These are phyloP conservation scores for Aquilaria malaccensis DNA, from an alignment of 345 rosid genomes.

Conservation along the genomic window DNA sequence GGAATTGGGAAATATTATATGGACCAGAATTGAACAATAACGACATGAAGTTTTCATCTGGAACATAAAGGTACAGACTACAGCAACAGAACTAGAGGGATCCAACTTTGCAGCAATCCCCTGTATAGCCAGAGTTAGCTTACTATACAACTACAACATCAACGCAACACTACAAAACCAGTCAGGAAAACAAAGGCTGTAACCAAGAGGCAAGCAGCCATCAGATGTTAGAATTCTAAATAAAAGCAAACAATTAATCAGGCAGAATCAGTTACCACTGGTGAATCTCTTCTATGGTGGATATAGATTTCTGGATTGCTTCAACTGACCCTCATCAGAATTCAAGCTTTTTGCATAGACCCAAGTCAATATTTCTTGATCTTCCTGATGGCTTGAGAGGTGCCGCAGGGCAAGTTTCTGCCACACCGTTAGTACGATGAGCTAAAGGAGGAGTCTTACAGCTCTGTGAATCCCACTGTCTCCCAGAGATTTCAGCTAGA, in stretches of 20 bases:
- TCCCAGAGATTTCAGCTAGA: slow-evolving; percentile 19
- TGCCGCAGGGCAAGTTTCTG: slow-evolving; percentile 56
- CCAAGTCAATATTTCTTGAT: slow-evolving; percentile 35
- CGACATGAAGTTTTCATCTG: too few species aligned
- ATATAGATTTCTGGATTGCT: background rate
- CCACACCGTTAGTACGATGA: slow-evolving; percentile 28
- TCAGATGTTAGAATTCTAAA: slow-evolving; percentile 9
- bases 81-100: too few species aligned
- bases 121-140: too few species aligned
- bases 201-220: slow-evolving; percentile 1
- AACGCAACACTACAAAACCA: background rate
- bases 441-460: slow-evolving; percentile 38
- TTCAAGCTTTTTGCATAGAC: slow-evolving; percentile 50
- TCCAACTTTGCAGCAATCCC: too few species aligned
- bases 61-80: too few species aligned
- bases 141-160: background rate
- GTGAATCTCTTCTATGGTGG: slow-evolving; percentile 6
- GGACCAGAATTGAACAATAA: too few species aligned
- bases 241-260: slow-evolving; percentile 1
- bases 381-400: slow-evolving; percentile 37
- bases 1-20: too few species aligned
- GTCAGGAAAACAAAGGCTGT: slow-evolving; percentile 11
- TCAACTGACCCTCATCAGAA: slow-evolving; percentile 22
- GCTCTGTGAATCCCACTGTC: slow-evolving; percentile 22
- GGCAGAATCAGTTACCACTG: slow-evolving; percentile 13